Evolutionary conservation across 495 filamentous ascomycete species (phyloP).

Genomic region (Podospora anserina): DNA sequence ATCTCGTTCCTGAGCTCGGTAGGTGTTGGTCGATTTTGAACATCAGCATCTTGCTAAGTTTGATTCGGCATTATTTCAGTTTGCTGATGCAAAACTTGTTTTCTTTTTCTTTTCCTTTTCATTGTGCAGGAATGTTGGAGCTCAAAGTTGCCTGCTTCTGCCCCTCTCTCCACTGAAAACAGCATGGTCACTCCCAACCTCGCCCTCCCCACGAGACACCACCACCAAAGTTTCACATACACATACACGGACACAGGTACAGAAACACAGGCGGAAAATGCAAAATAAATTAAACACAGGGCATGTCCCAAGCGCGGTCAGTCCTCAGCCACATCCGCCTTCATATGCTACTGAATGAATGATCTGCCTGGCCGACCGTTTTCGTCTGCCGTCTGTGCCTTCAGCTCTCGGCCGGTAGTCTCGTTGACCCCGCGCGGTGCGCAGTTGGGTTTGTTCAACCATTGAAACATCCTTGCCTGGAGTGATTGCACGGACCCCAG

Average conservation of each 20-base stretch:
- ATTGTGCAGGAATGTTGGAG: neutral
- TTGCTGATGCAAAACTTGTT: neutral
- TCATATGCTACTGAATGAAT: neutral
- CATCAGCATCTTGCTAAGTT: neutral
- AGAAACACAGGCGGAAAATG: neutral
- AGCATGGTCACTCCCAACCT: neutral
- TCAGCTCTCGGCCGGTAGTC: neutral
- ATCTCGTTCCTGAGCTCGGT: neutral
- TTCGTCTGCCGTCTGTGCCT: neutral
- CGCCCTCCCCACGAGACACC: too few relatives aligned
- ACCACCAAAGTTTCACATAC: neutral
- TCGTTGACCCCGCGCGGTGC: neutral
- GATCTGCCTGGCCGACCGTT: neutral
- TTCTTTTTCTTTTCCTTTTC: too few relatives aligned
- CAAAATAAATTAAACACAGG: slow-evolving; percentile 1
- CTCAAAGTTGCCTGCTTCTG: neutral
- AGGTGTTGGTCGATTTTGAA: neutral
- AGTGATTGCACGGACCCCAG: neutral
- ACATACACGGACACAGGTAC: neutral
- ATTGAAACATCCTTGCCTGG: neutral
- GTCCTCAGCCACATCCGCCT: slow-evolving; percentile 8
- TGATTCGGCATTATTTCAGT: neutral
- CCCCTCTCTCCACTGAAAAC: neutral
- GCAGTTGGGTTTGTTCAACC: neutral
- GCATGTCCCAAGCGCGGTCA: neutral